Base-by-base conservation (phyloP, 768 basidiomycete species). In the Mycena maculata region DNA sequence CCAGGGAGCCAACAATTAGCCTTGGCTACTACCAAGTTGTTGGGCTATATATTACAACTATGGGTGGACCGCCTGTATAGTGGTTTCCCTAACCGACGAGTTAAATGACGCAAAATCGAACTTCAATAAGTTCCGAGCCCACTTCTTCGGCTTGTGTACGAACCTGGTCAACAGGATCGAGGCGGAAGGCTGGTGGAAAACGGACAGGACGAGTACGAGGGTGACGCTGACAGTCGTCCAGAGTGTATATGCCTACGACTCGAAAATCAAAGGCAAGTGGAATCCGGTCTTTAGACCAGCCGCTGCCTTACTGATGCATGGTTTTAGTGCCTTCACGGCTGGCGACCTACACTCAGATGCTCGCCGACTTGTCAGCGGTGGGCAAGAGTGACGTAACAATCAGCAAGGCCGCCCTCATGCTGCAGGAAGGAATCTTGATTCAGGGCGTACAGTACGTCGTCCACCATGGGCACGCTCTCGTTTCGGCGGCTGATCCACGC, bases 341-440 rank as follows among this genome's bases (percentile, higher is more conserved):
- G 28, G 58, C 58, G 2, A 57, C 45, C n/a, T 57, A 57, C 23
- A 42, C 18, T 20, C 27, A 57, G 13, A 57, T 57, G 56, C 36
- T 59, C 1, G 36, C 15, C 13, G 48, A 61, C 28, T 25, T 41
- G 22, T 12, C 39, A 48, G 67, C 38, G 41, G 55, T 25, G 72
- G 67, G 23, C 2, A 13, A 18, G 6, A 13, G 9, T 18, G 7
- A 4, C 1, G 25, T 31, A 0, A 3, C 10, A 10, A 16, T 18
- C 1, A 39, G 23, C 23, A 39, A 59, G 47, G 47, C 44, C 31
- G 47, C 58, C 1, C n/a, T 20, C 10, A 33, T 59, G 1, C 13
- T 59, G 18, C 36, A 49, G 20, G 45, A 59, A 2, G 47, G 58
- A 3, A 59, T 59, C 1, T 15, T 15, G 5, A 59, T 59, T 20